These are phyloP conservation scores for Panicum hallii DNA, from an alignment of 202 grass and related monocot species.

Conservation along the genomic window DNA sequence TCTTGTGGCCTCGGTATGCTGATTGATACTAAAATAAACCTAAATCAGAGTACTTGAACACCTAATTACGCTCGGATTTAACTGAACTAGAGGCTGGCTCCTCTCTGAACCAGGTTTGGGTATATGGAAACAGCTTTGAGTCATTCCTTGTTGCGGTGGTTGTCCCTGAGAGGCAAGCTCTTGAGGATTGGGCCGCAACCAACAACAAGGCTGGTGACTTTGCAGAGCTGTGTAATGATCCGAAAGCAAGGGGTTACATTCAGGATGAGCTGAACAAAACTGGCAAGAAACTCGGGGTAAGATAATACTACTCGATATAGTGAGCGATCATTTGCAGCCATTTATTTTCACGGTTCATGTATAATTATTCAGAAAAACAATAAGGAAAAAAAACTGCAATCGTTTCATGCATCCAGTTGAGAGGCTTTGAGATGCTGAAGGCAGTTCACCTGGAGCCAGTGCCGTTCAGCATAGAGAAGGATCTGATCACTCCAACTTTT, in stretches of 20 bases:
- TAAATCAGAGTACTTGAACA: not conserved
- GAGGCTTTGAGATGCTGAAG: slow-evolving; percentile 94
- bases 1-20: slow-evolving; percentile 48
- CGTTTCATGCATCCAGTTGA: slow-evolving; percentile 62
- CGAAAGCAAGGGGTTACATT: slow-evolving; percentile 70
- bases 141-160: slow-evolving; percentile 86
- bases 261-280: slow-evolving; percentile 76
- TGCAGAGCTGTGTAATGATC: slow-evolving; percentile 66
- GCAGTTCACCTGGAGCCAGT: slow-evolving; percentile 72
- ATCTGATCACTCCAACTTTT: slow-evolving; percentile 91
- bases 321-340: not conserved
- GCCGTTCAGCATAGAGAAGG: slow-evolving; percentile 90
- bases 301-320: not conserved
- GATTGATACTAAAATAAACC: not conserved
- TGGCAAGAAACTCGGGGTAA: slow-evolving; percentile 74
- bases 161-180: slow-evolving; percentile 76
- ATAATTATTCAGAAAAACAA: not conserved
- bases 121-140: slow-evolving; percentile 96
- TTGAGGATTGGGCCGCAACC: slow-evolving; percentile 75
- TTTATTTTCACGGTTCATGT: not conserved
- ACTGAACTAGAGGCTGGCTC: not conserved
- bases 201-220: slow-evolving; percentile 62
- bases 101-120: slow-evolving; percentile 70
- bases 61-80: not conserved
- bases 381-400: not conserved